Percentiles rank a stretch among this genome's conserved stretches.
Conservation (phyloP, 2,329 filamentous ascomycete species). For the Dothistroma pini region DNA sequence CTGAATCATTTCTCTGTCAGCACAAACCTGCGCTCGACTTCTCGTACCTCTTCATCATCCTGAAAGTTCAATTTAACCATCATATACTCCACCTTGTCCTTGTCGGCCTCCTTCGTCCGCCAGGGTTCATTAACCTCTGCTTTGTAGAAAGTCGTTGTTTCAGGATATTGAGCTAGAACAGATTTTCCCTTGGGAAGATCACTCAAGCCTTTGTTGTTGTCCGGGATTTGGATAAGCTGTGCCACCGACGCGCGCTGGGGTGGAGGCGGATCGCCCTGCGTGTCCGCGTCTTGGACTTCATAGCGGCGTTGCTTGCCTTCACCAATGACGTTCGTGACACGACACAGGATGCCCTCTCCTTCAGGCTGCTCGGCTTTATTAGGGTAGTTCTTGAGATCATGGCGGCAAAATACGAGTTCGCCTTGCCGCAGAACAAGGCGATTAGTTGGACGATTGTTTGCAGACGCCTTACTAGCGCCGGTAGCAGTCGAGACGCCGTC, state of each 20-base stretch:
- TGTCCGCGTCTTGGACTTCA: slow-evolving; percentile 51
- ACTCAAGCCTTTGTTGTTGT: slow-evolving; percentile 39
- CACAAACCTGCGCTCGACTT: slow-evolving; percentile 51
- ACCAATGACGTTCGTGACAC: slow-evolving; percentile 50
- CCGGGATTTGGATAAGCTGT: slow-evolving; percentile 45
- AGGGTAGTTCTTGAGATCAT: slow-evolving; percentile 33
- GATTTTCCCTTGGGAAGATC: slow-evolving; percentile 41
- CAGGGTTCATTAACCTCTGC: slow-evolving; percentile 47
- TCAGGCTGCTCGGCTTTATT: slow-evolving; percentile 37
- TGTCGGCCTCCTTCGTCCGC: slow-evolving; percentile 34
- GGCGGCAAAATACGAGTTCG: slow-evolving; percentile 51
- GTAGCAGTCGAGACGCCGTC: slow-evolving; percentile 38
- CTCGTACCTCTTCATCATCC: slow-evolving; percentile 48
- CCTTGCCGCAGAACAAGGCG: slow-evolving; percentile 37
- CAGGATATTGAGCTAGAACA: slow-evolving; percentile 51
- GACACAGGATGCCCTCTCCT: slow-evolving; percentile 51
- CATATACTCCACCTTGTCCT: slow-evolving; percentile 29
- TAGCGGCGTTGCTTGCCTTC: slow-evolving; percentile 53
- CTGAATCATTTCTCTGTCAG: slow-evolving; percentile 35
- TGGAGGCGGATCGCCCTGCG: slow-evolving; percentile 29
- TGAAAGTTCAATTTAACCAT: slow-evolving; percentile 47
- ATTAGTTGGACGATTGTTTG: slow-evolving; percentile 24
- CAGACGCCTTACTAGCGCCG: slow-evolving; percentile 30
- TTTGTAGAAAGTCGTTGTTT: slow-evolving; percentile 53
- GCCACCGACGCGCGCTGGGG: slow-evolving; percentile 44